Conservation (phyloP, 805 yeast genomes). For the Metschnikowia shivogae region DNA sequence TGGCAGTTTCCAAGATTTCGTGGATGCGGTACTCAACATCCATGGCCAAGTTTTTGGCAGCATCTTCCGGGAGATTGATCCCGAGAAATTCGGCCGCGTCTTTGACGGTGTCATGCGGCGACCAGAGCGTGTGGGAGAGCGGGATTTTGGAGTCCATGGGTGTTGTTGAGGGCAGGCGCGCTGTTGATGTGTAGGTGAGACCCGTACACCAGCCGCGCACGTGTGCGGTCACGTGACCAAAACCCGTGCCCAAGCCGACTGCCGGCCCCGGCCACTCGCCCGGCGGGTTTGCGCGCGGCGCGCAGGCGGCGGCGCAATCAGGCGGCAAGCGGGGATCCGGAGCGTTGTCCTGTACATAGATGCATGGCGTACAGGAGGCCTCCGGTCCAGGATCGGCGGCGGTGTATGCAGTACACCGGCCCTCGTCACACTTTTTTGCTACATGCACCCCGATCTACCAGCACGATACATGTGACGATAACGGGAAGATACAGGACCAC, state of each 20-base stretch:
- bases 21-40: slow-evolving; percentile 97
- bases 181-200: neutral
- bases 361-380: neutral
- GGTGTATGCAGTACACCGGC: neutral
- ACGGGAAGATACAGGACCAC: neutral
- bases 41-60: slow-evolving; percentile 93
- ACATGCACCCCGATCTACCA: neutral
- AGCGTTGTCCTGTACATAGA: no score
- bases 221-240: no score
- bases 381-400: slow-evolving; percentile 3
- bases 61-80: slow-evolving; percentile 80
- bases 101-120: slow-evolving; percentile 93
- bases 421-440: slow-evolving; percentile 2
- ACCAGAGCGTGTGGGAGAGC: slow-evolving; percentile 89
- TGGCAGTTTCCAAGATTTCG: slow-evolving; percentile 92
- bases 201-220: no score
- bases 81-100: slow-evolving; percentile 95
- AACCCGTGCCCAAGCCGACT: no score
- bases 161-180: neutral
- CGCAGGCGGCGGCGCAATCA: no score
- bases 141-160: slow-evolving; percentile 40
- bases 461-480: neutral
- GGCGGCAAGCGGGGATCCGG: no score
- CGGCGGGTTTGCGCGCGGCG: no score
- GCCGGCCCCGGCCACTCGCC: no score